Percentiles rank a stretch among this genome's conserved stretches.
phyloP scores from a whole-genome alignment of 306 rosid genomes.

The Begonia peltatifolia region DNA sequence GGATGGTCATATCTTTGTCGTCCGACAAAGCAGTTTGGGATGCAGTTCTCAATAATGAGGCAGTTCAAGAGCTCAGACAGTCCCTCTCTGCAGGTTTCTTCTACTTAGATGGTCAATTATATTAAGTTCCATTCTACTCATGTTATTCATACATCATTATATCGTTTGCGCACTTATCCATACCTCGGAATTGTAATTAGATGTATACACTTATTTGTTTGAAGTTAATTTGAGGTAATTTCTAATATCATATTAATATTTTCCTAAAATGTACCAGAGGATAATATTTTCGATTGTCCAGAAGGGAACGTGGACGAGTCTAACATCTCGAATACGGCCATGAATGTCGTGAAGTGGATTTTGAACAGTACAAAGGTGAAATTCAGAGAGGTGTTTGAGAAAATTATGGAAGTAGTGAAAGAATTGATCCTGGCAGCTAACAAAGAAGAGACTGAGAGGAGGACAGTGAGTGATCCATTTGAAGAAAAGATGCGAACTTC shows the following conservation, averaged over 20 bases:
- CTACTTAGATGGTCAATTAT: background rate
- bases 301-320: conserved; percentile 17
- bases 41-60: conserved; percentile 63
- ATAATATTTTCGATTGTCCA: conserved; percentile 2
- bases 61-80: conserved; percentile 48
- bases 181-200: no score
- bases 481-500: conserved; percentile 41
- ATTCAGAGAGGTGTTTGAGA: conserved; percentile 34
- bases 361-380: conserved; percentile 23
- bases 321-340: conserved; percentile 6
- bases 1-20: conserved; percentile 60
- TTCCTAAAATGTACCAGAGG: conserved; percentile 17
- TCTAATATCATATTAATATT: background rate
- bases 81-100: conserved; percentile 34
- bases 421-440: conserved; percentile 20
- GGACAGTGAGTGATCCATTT: conserved; percentile 16
- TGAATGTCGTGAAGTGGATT: conserved; percentile 22
- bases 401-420: conserved; percentile 25
- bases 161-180: no score
- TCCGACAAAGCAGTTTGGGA: conserved; percentile 70
- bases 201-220: background rate
- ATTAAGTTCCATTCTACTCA: no score
- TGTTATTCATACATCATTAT: no score
- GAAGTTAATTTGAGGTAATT: background rate
- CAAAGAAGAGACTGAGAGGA: conserved; percentile 3